These are phyloP conservation scores for Triticum dicoccoides DNA, from an alignment of 176 grass and related monocot genomes.

Conservation along the genomic window DNA sequence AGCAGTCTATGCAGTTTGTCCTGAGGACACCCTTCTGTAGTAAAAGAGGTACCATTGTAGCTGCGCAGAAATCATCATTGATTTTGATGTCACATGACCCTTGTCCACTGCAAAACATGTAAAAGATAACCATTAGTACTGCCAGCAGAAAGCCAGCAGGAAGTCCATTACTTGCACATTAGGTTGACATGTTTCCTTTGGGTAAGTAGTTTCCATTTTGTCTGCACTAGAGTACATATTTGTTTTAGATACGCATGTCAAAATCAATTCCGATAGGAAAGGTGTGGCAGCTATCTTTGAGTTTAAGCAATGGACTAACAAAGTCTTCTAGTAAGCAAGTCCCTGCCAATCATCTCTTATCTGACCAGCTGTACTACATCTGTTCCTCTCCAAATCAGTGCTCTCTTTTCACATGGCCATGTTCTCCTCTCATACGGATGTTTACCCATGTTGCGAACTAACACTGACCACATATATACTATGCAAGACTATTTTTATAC, in stretches of 20 bases:
- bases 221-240: not conserved
- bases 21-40: conserved; percentile 90
- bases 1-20: conserved; percentile 98
- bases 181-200: not conserved
- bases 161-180: not conserved
- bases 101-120: conserved; percentile 42
- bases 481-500: not conserved
- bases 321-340: not conserved
- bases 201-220: not conserved
- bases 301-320: not conserved
- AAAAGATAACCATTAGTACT: conserved; percentile 26
- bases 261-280: not conserved
- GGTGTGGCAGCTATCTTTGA: not conserved
- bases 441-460: not conserved
- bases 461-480: not conserved
- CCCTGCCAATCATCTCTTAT: not conserved
- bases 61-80: not conserved
- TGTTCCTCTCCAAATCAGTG: not conserved
- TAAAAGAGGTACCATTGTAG: conserved; percentile 45
- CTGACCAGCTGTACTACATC: not conserved
- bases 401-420: not conserved
- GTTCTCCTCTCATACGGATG: not conserved
- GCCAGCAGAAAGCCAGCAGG: not conserved
- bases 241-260: not conserved
- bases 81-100: conserved; percentile 19